Percentiles rank a stretch among this genome's conserved stretches.
Evolutionary conservation across 148 eudicot genomes (phyloP).

Genomic region (Chenopodium formosanum): DNA sequence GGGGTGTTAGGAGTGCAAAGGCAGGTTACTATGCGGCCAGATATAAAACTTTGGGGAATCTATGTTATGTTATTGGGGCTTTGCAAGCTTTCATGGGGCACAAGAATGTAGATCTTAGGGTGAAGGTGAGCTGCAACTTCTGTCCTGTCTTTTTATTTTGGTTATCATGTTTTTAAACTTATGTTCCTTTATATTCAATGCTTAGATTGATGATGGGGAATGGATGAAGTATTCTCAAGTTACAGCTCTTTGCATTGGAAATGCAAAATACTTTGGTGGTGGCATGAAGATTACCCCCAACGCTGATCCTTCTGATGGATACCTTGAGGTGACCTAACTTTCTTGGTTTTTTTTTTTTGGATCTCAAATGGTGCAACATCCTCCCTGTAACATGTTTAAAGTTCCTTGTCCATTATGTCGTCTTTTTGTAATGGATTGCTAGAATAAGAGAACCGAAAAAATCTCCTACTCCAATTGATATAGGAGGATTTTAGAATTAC

Average conservation of each 20-base stretch:
- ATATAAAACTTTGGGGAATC: slow-evolving; percentile 87
- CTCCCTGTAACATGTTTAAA: background rate
- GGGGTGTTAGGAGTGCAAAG: slow-evolving; percentile 84
- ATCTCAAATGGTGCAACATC: background rate
- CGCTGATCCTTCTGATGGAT: slow-evolving; percentile 75
- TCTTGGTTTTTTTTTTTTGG: slow-evolving; percentile 7
- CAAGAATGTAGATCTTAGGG: slow-evolving; percentile 66
- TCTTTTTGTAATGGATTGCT: background rate
- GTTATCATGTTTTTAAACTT: background rate
- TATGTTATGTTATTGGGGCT: slow-evolving; percentile 94
- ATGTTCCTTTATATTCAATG: slow-evolving; percentile 4
- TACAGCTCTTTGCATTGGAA: slow-evolving; percentile 94
- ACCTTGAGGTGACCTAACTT: slow-evolving; percentile 58
- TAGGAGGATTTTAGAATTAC: background rate
- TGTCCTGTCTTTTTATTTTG: background rate
- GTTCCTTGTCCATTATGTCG: background rate
- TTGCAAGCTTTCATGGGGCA: slow-evolving; percentile 94
- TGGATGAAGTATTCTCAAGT: slow-evolving; percentile 80
- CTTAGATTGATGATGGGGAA: slow-evolving; percentile 82
- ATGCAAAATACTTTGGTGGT: slow-evolving; percentile 95
- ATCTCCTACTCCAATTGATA: background rate
- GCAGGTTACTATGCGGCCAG: slow-evolving; percentile 93
- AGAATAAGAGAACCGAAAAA: background rate
- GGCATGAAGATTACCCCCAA: slow-evolving; percentile 98
- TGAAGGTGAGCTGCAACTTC: slow-evolving; percentile 51